Evolutionary conservation across 2,329 filamentous ascomycete genomes (phyloP), one percentile per base, ranked within the genome.

Genomic region (Ophiostoma triangulosporum): DNA sequence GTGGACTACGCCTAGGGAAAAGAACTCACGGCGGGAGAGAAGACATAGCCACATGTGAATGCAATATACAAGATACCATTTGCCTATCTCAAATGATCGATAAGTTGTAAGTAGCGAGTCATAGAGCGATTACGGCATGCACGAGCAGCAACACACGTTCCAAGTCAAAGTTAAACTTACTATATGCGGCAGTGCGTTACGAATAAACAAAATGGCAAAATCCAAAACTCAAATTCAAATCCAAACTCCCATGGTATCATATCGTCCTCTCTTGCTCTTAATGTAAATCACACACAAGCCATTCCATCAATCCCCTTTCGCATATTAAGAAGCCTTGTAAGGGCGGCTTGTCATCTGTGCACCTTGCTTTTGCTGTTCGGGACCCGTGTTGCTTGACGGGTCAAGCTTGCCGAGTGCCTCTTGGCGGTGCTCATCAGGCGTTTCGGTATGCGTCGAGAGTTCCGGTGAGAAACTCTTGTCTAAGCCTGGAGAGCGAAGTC

Each of bases 391-490:
- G 14, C 22, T 31, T 3, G 38, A 6, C 53, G 54, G 27, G 9
- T 63, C 63, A 1, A 62, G 59, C 55, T 60, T 60, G 51, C 57
- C 61, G 8, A 62, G 54, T 6, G 63, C 57, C n/a, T 65, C 60
- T 27, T 56, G 55, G 7, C 59, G 59, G 43, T 65, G 57, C 62
- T 76, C 74, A 58, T 75, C 74, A 0, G 57, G 60, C 1, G 70
- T 72, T 64, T 78, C 74, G 8, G 61, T 62, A 55, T 77, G 74
- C 2, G 74, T 69, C 3, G 72, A 55, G 26, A 78, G 57, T 53
- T 74, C 74, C 0, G 67, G 65, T 0, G 71, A 59, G 53, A 70
- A 73, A 1, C 62, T 62, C 58, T 69, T 70, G 50, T 70, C 69
- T 0, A 69, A 61, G 2, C 62, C 64, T 0, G 72, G 72, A 0